phyloP scores from a whole-genome alignment of 164 flowering plant genomes.

The Umbilicus rupestris region DNA sequence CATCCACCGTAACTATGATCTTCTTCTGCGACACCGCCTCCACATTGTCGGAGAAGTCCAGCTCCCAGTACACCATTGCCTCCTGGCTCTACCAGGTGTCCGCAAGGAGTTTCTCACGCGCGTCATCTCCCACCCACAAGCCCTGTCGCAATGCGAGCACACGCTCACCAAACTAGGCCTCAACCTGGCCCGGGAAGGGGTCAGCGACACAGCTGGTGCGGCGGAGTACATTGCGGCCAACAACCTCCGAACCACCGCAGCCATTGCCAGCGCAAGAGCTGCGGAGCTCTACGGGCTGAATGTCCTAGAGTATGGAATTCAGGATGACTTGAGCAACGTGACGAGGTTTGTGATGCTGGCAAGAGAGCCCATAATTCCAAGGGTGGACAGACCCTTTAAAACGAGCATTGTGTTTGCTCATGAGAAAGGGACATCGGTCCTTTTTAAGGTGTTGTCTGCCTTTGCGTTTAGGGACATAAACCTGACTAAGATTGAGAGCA shows the following conservation, averaged over 20 bases:
- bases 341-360: conserved; percentile 47
- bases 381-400: conserved; percentile 39
- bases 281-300: conserved; percentile 60
- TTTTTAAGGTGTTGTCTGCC: conserved; percentile 36
- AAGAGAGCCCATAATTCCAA: conserved; percentile 48
- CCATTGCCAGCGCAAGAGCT: conserved; percentile 55
- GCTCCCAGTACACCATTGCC: conserved; percentile 49
- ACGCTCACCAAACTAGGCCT: conserved; percentile 17
- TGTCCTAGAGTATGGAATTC: conserved; percentile 42
- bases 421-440: conserved; percentile 38
- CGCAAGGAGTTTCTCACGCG: conserved; percentile 41
- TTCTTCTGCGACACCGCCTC: conserved; percentile 61
- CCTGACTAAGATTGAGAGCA: conserved; percentile 57
- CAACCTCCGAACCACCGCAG: conserved; percentile 24
- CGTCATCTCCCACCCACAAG: conserved; percentile 65
- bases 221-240: conserved; percentile 35
- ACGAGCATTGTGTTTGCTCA: conserved; percentile 51
- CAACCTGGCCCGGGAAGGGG: conserved; percentile 19
- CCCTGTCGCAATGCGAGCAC: conserved; percentile 27
- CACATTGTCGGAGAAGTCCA: conserved; percentile 76
- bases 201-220: conserved; percentile 24
- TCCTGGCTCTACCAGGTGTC: conserved; percentile 59
- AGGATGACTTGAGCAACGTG: conserved; percentile 41
- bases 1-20: conserved; percentile 62
- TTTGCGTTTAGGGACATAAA: conserved; percentile 17